Conservation (phyloP, 2,329 filamentous ascomycete genomes). For the Colletotrichum sansevieriae region DNA sequence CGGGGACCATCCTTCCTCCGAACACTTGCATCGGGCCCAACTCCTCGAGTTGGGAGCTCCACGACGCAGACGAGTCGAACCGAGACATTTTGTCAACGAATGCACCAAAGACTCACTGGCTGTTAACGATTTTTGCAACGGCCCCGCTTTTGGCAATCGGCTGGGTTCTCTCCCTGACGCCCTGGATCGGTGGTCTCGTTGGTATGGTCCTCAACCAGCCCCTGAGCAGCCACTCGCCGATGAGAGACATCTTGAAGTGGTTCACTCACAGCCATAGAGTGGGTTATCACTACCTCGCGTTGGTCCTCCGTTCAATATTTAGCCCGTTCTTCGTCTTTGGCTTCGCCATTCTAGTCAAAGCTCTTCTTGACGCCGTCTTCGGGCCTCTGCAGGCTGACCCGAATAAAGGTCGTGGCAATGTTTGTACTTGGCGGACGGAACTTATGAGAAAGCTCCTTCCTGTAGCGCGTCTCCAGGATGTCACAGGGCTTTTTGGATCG, state of each 20-base stretch:
- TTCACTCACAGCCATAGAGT: slow-evolving; percentile 61
- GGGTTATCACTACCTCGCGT: slow-evolving; percentile 63
- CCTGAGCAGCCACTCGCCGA: slow-evolving; percentile 47
- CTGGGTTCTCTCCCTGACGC: slow-evolving; percentile 58
- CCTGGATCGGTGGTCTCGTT: slow-evolving; percentile 59
- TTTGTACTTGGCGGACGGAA: slow-evolving; percentile 59
- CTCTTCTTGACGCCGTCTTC: slow-evolving; percentile 55
- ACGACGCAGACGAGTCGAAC: slow-evolving; percentile 61
- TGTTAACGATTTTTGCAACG: slow-evolving; percentile 57
- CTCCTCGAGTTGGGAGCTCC: slow-evolving; percentile 68
- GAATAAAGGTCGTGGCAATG: slow-evolving; percentile 48
- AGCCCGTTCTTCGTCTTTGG: slow-evolving; percentile 60
- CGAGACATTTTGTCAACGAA: slow-evolving; percentile 56
- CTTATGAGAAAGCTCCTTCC: slow-evolving; percentile 61
- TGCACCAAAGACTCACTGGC: slow-evolving; percentile 59
- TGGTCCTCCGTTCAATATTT: slow-evolving; percentile 55
- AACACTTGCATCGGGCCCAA: slow-evolving; percentile 67
- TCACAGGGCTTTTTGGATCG: slow-evolving; percentile 65
- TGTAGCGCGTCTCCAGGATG: slow-evolving; percentile 56
- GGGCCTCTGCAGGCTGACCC: slow-evolving; percentile 53
- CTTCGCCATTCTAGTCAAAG: slow-evolving; percentile 57
- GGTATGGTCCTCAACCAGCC: slow-evolving; percentile 74
- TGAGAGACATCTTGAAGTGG: slow-evolving; percentile 62
- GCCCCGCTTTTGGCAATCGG: slow-evolving; percentile 56
- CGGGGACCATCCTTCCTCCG: slow-evolving; percentile 62